Percentiles rank a stretch among this genome's conserved stretches.
Conservation (phyloP, 1,284 basidiomycete species). For the Athelia sp. region DNA sequence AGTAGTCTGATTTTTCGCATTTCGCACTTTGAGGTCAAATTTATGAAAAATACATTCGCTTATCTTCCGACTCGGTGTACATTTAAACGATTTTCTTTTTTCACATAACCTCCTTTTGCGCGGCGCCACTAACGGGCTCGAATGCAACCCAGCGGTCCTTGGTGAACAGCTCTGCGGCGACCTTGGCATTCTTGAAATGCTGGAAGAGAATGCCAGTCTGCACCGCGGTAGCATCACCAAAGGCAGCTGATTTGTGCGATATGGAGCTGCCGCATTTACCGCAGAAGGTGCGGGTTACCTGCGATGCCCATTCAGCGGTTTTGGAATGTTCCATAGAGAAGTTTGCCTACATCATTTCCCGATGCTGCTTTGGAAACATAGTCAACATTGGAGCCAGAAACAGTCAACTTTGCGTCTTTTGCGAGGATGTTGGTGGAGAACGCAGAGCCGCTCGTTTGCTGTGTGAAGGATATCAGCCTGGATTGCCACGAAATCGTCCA, state of each 20-base stretch:
- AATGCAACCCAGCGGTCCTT: conserved; percentile 28
- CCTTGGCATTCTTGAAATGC: conserved; percentile 21
- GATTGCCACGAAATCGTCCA: not conserved
- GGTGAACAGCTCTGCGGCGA: conserved; percentile 26
- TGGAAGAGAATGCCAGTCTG: conserved; percentile 28
- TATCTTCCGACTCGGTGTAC: too few relatives aligned
- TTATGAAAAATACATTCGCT: too few relatives aligned
- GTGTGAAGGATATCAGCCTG: not conserved
- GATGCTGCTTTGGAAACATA: conserved; percentile 21
- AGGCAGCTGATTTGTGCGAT: conserved; percentile 23
- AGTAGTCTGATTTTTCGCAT: too few relatives aligned
- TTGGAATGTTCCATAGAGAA: too few relatives aligned
- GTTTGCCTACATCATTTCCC: conserved; percentile 15
- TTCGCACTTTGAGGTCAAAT: too few relatives aligned
- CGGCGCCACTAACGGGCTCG: conserved; percentile 16
- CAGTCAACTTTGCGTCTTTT: conserved; percentile 17
- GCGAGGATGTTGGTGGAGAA: conserved; percentile 29
- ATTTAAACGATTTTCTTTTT: too few relatives aligned
- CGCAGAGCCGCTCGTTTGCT: conserved; percentile 8
- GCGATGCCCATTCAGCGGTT: not conserved
- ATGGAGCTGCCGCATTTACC: conserved; percentile 27
- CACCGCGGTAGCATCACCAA: conserved; percentile 27
- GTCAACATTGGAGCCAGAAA: conserved; percentile 23
- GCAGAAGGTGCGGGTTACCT: conserved; percentile 29
- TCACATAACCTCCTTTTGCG: conserved; percentile 20